Percentiles rank a stretch among this genome's conserved stretches.
Evolutionary conservation across 257 asterid genomes (phyloP).

Genomic region (Solanum chilense): DNA sequence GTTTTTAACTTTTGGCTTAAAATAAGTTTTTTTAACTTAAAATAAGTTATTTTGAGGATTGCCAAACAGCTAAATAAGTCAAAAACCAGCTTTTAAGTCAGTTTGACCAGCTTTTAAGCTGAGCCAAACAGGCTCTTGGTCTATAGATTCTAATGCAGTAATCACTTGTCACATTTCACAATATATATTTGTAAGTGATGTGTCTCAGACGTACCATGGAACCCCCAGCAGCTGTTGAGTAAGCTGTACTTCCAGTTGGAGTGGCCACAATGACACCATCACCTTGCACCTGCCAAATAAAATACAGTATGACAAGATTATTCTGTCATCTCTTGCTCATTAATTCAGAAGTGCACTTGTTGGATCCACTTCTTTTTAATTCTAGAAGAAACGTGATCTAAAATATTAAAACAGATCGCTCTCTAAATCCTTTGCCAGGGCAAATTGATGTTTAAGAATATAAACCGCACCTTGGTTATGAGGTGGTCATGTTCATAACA

Average conservation of each 20-base stretch:
- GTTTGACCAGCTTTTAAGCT: too few relatives aligned
- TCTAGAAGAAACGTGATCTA: not conserved
- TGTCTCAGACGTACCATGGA: conserved; percentile 52
- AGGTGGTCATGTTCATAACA: conserved; percentile 97
- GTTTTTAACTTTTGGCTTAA: too few relatives aligned
- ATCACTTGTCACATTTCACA: not conserved
- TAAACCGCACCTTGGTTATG: conserved; percentile 70
- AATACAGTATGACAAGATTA: not conserved
- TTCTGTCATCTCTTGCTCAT: not conserved
- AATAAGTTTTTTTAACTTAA: too few relatives aligned
- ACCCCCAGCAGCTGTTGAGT: conserved; percentile 99
- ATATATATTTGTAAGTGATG: not conserved
- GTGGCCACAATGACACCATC: conserved; percentile 99
- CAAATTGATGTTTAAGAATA: not conserved
- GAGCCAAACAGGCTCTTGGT: not conserved
- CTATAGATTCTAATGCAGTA: not conserved
- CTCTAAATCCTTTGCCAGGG: not conserved
- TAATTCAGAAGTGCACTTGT: not conserved
- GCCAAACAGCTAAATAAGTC: too few relatives aligned
- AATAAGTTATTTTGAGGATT: too few relatives aligned
- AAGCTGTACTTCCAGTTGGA: conserved; percentile 99
- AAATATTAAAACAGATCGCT: not conserved
- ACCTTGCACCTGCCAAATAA: conserved; percentile 74
- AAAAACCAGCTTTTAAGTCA: too few relatives aligned
- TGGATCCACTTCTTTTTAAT: not conserved